Conservation (phyloP, 1,139 yeast genomes). For the Kodamaea arcana region DNA sequence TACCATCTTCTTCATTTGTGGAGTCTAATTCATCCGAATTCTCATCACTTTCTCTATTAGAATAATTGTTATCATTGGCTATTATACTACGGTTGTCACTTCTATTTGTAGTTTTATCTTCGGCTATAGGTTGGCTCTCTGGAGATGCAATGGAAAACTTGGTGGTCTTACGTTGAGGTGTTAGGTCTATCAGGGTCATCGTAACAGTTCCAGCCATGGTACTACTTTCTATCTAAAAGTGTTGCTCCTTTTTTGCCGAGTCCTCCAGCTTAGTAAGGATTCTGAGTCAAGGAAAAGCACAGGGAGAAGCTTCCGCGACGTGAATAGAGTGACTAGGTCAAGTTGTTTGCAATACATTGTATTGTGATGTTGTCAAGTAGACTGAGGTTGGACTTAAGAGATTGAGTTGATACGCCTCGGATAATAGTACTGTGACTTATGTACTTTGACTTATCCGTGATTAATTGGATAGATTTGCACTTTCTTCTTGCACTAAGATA, state of each 20-base stretch:
- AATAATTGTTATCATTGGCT: not conserved
- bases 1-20: conserved; percentile 3
- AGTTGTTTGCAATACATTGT: no score
- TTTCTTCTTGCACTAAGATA: no score
- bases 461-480: no score
- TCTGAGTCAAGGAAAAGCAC: not conserved
- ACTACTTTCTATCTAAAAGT: no score
- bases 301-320: no score
- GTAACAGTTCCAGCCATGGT: not conserved
- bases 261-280: no score
- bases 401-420: no score
- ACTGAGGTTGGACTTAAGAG: no score
- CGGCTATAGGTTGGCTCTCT: not conserved
- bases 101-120: not conserved
- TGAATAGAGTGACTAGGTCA: no score
- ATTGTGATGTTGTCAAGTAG: no score
- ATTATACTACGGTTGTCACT: not conserved
- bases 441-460: no score
- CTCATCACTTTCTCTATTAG: conserved; percentile 1
- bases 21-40: conserved; percentile 2
- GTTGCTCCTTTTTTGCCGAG: not conserved
- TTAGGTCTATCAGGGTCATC: not conserved
- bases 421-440: no score
- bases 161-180: conserved; percentile 3
- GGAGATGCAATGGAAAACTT: conserved; percentile 5